Evolutionary conservation across 768 basidiomycete genomes (phyloP).

Genomic region (Phlegmacium glaucopus): DNA sequence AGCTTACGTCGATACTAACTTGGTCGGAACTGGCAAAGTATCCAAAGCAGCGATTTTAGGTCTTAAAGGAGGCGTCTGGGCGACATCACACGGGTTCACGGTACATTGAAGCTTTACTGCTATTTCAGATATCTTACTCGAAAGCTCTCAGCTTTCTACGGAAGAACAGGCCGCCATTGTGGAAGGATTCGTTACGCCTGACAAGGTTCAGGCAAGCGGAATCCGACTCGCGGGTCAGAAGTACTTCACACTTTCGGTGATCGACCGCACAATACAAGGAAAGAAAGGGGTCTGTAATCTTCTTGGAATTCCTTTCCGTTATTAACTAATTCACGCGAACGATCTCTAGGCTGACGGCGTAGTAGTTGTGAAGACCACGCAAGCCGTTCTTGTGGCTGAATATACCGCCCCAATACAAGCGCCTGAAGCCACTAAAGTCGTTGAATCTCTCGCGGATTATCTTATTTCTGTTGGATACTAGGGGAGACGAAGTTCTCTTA

Average conservation of each 20-base stretch:
- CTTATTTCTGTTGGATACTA: constrained; percentile 60
- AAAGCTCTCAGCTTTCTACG: constrained; percentile 45
- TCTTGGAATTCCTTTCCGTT: constrained; percentile 1
- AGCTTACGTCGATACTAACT: constrained; percentile 84
- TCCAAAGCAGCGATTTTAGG: constrained; percentile 77
- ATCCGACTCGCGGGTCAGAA: constrained; percentile 66
- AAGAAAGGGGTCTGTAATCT: constrained; percentile 66
- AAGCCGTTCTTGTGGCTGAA: constrained; percentile 80
- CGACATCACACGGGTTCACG: constrained; percentile 51
- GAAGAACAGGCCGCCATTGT: constrained; percentile 63
- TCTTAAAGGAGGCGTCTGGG: constrained; percentile 76
- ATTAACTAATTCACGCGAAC: not conserved
- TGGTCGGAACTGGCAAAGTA: constrained; percentile 72
- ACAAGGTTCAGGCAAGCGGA: constrained; percentile 48
- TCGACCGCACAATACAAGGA: constrained; percentile 56
- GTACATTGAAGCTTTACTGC: constrained; percentile 27
- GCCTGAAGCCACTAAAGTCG: constrained; percentile 59
- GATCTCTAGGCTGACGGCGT: constrained; percentile 64
- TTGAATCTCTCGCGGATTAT: constrained; percentile 75
- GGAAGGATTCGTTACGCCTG: constrained; percentile 40
- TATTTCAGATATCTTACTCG: no score
- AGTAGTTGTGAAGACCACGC: constrained; percentile 74
- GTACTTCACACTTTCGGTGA: constrained; percentile 62
- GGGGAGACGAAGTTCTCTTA: not conserved
- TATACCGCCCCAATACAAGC: constrained; percentile 67